Conservation (phyloP, 2,329 filamentous ascomycete species). For the Xylaria sp. region DNA sequence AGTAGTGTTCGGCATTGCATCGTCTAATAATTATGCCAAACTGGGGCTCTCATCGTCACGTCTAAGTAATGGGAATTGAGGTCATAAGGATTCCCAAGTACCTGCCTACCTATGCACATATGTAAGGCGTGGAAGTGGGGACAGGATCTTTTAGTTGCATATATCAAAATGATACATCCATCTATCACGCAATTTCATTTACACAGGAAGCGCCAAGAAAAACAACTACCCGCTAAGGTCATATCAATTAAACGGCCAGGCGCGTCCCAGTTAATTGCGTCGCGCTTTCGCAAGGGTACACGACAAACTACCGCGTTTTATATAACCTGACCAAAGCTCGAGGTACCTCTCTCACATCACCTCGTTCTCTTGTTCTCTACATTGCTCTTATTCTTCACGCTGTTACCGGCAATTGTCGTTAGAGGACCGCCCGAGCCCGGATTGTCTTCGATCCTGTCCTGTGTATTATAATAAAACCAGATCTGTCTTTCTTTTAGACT, state of each 20-base stretch:
- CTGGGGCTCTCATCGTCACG: not conserved
- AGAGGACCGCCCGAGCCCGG: too few species aligned
- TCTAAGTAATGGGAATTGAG: not conserved
- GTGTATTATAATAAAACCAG: slow-evolving; percentile 12
- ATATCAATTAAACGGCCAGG: slow-evolving; percentile 21
- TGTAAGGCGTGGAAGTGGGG: too few species aligned
- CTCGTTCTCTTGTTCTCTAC: not conserved
- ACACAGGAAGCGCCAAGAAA: not conserved
- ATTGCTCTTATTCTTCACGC: not conserved
- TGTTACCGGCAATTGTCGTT: not conserved
- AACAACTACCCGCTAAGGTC: not conserved
- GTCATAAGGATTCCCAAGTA: too few species aligned
- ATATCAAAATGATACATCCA: not conserved
- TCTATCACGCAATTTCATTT: not conserved
- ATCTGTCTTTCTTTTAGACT: not conserved
- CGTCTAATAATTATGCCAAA: not conserved
- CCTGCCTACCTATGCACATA: too few species aligned
- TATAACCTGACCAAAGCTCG: not conserved
- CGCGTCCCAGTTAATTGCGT: slow-evolving; percentile 29
- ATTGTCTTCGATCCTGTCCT: not conserved
- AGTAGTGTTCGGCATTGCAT: not conserved
- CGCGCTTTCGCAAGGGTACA: slow-evolving; percentile 18
- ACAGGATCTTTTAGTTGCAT: not conserved
- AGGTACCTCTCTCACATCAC: slow-evolving; percentile 1
- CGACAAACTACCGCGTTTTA: slow-evolving; percentile 15